phyloP scores from a whole-genome alignment of 1,284 basidiomycete species.

The Trichosporon sp. region DNA sequence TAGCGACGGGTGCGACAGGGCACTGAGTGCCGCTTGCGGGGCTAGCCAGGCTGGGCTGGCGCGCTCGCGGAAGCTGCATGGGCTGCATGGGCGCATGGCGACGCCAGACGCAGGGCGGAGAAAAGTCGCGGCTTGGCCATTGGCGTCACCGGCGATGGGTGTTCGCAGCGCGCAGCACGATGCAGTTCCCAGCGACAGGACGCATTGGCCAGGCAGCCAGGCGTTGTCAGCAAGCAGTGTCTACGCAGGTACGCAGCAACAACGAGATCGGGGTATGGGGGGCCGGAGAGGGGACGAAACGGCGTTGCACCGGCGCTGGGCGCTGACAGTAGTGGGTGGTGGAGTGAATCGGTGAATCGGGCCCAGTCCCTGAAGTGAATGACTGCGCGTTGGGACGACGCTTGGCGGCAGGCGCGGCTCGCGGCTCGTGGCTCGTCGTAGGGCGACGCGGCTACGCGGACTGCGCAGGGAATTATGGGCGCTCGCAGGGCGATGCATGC shows the following conservation, averaged over 20 bases:
- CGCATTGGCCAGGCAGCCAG: neutral
- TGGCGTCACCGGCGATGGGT: neutral
- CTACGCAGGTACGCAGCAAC: neutral
- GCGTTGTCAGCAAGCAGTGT: neutral
- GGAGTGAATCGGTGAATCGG: neutral
- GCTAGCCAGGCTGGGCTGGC: neutral
- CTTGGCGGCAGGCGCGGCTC: neutral
- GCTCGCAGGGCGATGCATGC: neutral
- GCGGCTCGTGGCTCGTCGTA: too few relatives aligned
- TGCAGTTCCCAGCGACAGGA: neutral
- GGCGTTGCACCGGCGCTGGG: neutral
- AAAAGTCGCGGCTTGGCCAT: neutral
- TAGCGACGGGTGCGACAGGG: neutral
- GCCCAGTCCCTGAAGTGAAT: neutral
- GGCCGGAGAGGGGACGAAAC: neutral
- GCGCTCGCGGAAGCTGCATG: too few relatives aligned
- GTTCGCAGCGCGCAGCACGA: neutral
- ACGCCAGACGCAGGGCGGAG: neutral
- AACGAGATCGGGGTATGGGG: neutral
- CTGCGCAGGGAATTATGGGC: neutral
- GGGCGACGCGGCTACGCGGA: neutral
- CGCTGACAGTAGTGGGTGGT: slow-evolving; percentile 6
- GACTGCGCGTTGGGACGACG: neutral
- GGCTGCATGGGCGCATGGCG: neutral
- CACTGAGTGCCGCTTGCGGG: neutral